phyloP scores from a whole-genome alignment of 148 eudicot species.

The Suaeda aralocaspica region DNA sequence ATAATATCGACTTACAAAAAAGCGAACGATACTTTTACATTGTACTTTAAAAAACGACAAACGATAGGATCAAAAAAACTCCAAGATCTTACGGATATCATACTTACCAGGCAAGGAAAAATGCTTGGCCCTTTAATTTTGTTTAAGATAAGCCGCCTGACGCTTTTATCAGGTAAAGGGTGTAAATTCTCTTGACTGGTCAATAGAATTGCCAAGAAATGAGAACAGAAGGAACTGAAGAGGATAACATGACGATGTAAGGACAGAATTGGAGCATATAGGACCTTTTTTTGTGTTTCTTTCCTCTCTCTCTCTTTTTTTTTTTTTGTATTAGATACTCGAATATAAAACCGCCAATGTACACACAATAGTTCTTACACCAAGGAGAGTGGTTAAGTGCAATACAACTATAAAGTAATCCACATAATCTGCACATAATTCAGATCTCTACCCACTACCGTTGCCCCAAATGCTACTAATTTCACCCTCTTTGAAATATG shows the following conservation, averaged over 20 bases:
- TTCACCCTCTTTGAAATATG: too few species aligned
- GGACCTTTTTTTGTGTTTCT: too few species aligned
- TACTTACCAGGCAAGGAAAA: constrained; percentile 84
- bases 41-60: not conserved
- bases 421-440: too few species aligned
- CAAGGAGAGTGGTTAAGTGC: not conserved
- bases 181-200: constrained; percentile 91
- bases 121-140: constrained; percentile 84
- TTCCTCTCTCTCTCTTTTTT: too few species aligned
- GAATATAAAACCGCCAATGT: too few species aligned
- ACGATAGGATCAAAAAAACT: not conserved
- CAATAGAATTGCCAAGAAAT: constrained; percentile 20
- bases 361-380: not conserved
- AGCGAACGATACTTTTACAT: not conserved
- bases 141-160: constrained; percentile 62
- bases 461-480: too few species aligned
- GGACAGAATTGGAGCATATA: too few species aligned
- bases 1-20: not conserved
- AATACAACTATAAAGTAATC: too few species aligned
- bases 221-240: constrained; percentile 7
- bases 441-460: too few species aligned
- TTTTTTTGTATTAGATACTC: too few species aligned
- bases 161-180: constrained; percentile 86
- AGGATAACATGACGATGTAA: not conserved
- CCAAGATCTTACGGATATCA: not conserved